Conservation (phyloP, 305 asterid genomes). For the Rubia balearica region DNA sequence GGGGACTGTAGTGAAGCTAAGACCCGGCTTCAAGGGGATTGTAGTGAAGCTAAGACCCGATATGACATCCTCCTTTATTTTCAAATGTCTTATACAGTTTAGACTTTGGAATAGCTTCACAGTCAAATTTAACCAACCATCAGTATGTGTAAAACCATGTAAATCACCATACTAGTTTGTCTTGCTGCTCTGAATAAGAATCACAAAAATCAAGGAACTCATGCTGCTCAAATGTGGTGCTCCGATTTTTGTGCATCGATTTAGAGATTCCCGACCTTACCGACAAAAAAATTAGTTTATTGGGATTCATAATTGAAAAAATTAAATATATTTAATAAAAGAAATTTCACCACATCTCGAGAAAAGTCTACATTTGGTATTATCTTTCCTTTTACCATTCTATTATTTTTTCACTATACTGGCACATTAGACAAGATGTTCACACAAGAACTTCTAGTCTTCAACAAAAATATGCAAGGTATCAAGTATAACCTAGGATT, state of each 20-base stretch:
- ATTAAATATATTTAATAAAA: too few relatives aligned
- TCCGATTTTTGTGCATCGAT: background rate
- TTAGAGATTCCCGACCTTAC: background rate
- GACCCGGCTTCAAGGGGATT: background rate
- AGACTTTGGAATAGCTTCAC: background rate
- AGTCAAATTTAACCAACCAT: background rate
- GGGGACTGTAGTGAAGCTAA: too few relatives aligned
- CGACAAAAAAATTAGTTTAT: background rate
- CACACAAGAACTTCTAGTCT: too few relatives aligned
- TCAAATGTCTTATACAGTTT: background rate
- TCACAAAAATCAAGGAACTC: background rate
- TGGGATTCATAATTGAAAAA: too few relatives aligned
- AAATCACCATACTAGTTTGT: background rate
- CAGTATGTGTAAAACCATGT: background rate
- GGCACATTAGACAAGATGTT: too few relatives aligned
- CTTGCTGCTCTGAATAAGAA: background rate
- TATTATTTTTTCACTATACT: too few relatives aligned
- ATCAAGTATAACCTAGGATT: too few relatives aligned
- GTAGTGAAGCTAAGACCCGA: background rate
- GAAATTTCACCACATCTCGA: too few relatives aligned
- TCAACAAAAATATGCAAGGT: too few relatives aligned
- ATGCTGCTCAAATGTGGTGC: background rate
- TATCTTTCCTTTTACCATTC: too few relatives aligned
- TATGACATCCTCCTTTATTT: background rate
- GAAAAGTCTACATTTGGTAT: too few relatives aligned